These are phyloP conservation scores for Phytophthora melonis DNA, from an alignment of 352 stramenopile genomes.

Conservation along the genomic window DNA sequence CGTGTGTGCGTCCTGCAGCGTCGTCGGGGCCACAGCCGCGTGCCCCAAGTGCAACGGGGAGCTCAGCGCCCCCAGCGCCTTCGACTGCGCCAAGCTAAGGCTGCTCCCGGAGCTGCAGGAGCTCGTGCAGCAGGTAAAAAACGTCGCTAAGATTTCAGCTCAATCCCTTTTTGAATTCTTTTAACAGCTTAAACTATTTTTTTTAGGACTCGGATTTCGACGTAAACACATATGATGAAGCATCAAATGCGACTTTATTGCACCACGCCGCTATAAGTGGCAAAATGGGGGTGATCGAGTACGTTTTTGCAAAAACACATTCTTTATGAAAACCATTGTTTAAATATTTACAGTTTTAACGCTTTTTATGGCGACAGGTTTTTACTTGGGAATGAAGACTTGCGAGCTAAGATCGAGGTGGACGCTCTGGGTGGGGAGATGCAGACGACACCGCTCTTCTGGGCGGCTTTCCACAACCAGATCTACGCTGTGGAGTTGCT, in stretches of 20 bases:
- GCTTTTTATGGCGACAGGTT: conserved; percentile 40
- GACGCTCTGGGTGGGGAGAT: conserved; percentile 65
- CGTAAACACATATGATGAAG: conserved; percentile 60
- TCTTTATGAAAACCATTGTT: background rate
- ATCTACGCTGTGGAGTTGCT: conserved; percentile 84
- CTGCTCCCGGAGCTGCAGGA: conserved; percentile 67
- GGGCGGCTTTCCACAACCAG: conserved; percentile 78
- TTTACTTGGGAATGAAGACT: conserved; percentile 52
- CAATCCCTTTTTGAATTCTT: conserved; percentile 4
- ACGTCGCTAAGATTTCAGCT: background rate
- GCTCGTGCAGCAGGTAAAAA: conserved; percentile 57
- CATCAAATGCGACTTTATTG: conserved; percentile 72
- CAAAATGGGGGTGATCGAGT: conserved; percentile 84
- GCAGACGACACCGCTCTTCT: conserved; percentile 80
- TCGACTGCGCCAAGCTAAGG: conserved; percentile 74
- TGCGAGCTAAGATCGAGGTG: conserved; percentile 48
- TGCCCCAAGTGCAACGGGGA: conserved; percentile 57
- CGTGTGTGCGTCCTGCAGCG: conserved; percentile 47
- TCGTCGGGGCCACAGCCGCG: conserved; percentile 14
- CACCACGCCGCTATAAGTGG: conserved; percentile 83
- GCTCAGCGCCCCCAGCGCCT: conserved; percentile 49
- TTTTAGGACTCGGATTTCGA: conserved; percentile 61
- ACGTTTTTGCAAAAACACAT: conserved; percentile 13
- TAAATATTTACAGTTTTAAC: background rate
- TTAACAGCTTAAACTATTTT: background rate